These are phyloP conservation scores for Apophysomyces elegans DNA, from an alignment of 371 early-diverging fungal genomes.

Conservation along the genomic window DNA sequence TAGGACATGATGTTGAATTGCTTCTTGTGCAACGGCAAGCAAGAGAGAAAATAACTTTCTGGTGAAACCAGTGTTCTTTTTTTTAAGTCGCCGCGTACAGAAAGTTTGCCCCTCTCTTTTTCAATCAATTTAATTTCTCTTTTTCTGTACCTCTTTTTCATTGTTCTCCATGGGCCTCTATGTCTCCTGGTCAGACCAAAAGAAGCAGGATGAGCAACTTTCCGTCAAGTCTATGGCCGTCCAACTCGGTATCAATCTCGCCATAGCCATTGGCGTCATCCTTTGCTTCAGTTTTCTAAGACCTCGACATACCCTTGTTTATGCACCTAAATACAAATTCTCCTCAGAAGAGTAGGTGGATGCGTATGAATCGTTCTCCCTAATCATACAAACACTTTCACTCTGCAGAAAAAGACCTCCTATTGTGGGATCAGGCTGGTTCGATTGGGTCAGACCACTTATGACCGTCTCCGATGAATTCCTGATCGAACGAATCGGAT, in stretches of 20 bases:
- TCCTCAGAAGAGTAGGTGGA: constrained; percentile 39
- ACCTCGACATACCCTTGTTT: constrained; percentile 50
- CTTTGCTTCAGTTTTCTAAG: constrained; percentile 41
- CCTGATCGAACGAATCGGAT: constrained; percentile 65
- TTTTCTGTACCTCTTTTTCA: background rate
- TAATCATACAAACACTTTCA: background rate
- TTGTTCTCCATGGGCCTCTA: constrained; percentile 20
- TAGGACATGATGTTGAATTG: constrained; percentile 9
- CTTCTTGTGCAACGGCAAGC: background rate
- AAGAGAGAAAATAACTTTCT: background rate
- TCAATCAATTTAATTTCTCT: background rate
- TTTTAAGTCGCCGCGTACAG: constrained; percentile 10
- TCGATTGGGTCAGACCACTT: constrained; percentile 67
- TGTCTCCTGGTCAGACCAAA: constrained; percentile 29
- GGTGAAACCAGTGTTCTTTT: constrained; percentile 6
- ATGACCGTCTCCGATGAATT: constrained; percentile 59
- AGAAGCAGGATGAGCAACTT: constrained; percentile 27
- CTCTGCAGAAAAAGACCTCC: constrained; percentile 58
- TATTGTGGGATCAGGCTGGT: constrained; percentile 54
- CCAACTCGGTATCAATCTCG: constrained; percentile 53
- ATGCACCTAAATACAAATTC: constrained; percentile 50
- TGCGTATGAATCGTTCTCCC: background rate
- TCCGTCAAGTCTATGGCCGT: constrained; percentile 44
- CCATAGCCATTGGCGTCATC: constrained; percentile 46
- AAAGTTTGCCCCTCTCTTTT: background rate